These are phyloP conservation scores for Friedmanniomyces simplex DNA, from an alignment of 495 filamentous ascomycete genomes.

Conservation along the genomic window DNA sequence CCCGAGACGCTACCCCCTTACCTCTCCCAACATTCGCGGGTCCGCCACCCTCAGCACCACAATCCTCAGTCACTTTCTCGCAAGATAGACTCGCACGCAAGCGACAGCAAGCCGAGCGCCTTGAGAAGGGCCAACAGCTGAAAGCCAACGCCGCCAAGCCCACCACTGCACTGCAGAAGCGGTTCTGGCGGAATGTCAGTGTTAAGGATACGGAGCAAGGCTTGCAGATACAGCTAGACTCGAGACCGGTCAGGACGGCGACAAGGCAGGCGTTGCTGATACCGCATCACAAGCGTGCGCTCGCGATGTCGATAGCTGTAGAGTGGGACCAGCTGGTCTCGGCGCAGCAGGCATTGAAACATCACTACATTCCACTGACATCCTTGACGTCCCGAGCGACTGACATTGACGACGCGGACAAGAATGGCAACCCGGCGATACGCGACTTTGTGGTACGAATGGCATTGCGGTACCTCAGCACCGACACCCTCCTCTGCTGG, in stretches of 20 bases:
- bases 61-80: slow-evolving; percentile 45
- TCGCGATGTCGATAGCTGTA: slow-evolving; percentile 76
- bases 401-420: slow-evolving; percentile 63
- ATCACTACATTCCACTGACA: slow-evolving; percentile 83
- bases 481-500: slow-evolving; percentile 91
- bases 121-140: slow-evolving; percentile 39
- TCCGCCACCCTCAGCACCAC: slow-evolving; percentile 70
- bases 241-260: slow-evolving; percentile 65
- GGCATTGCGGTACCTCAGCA: slow-evolving; percentile 77
- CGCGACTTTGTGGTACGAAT: slow-evolving; percentile 52
- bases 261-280: slow-evolving; percentile 60
- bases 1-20: slow-evolving; percentile 46
- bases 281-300: slow-evolving; percentile 62
- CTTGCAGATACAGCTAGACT: slow-evolving; percentile 68
- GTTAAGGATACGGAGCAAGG: slow-evolving; percentile 54
- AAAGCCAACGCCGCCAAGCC: slow-evolving; percentile 35
- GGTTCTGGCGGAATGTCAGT: slow-evolving; percentile 77
- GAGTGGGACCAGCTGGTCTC: slow-evolving; percentile 86
- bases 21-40: slow-evolving; percentile 65
- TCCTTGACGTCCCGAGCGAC: slow-evolving; percentile 68
- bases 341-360: slow-evolving; percentile 61
- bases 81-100: slow-evolving; percentile 43
- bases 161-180: slow-evolving; percentile 45
- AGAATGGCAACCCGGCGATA: slow-evolving; percentile 24
- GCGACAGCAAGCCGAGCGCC: slow-evolving; percentile 43